Evolutionary conservation across 1,284 basidiomycete species (phyloP).

Genomic region (Dichomitus squalens): DNA sequence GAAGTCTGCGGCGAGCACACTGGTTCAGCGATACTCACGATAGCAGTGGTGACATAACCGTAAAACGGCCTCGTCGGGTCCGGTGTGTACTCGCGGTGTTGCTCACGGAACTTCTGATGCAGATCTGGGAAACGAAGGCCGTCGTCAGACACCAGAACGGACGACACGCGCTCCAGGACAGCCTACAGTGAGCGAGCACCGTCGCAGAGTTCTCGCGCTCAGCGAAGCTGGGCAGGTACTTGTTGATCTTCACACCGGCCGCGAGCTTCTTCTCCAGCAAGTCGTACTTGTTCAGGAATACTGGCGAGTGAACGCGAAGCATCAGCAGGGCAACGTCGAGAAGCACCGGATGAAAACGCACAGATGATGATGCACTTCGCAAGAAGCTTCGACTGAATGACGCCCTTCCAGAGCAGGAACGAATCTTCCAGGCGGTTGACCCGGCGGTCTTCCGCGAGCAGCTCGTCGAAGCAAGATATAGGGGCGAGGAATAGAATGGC

Average conservation of each 20-base stretch:
- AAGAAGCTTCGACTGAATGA: conserved; percentile 58
- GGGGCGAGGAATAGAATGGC: conserved; percentile 74
- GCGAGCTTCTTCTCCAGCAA: conserved; percentile 43
- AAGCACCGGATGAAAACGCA: conserved; percentile 16
- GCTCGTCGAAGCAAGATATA: conserved; percentile 69
- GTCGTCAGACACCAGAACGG: not conserved
- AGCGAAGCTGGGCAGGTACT: conserved; percentile 54
- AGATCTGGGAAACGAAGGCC: conserved; percentile 61
- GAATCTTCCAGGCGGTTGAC: conserved; percentile 71
- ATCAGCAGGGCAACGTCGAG: not conserved
- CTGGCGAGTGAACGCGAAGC: conserved; percentile 12
- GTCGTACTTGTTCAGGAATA: conserved; percentile 72
- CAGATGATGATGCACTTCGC: conserved; percentile 55
- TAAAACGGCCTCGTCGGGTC: conserved; percentile 49
- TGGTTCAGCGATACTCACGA: conserved; percentile 42
- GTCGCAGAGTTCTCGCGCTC: conserved; percentile 59
- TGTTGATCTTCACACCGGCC: conserved; percentile 34
- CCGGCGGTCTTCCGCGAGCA: conserved; percentile 56
- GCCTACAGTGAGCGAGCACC: conserved; percentile 63
- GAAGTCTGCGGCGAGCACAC: not conserved
- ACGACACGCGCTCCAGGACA: not conserved
- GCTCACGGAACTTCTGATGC: conserved; percentile 63
- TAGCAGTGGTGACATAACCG: conserved; percentile 62
- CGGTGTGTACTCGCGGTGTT: conserved; percentile 49
- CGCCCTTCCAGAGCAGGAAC: conserved; percentile 61